Conservation (phyloP, 1,139 yeast genomes). For the Kodamaea derodonti region DNA sequence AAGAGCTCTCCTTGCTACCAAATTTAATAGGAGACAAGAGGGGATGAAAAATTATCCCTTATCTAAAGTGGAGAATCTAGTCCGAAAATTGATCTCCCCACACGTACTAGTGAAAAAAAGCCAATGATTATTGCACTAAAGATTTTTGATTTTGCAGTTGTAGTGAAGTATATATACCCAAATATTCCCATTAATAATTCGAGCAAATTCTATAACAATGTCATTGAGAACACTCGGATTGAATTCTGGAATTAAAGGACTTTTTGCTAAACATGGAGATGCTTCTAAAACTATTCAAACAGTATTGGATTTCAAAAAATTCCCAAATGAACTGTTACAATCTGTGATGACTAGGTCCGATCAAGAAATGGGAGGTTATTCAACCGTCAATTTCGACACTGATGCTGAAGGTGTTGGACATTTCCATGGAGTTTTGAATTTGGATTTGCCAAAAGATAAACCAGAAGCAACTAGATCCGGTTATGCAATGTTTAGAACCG, state of each 20-base stretch:
- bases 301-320: conserved; percentile 53
- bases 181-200: conserved; percentile 2
- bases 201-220: conserved; percentile 18
- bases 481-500: conserved; percentile 83
- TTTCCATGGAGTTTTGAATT: conserved; percentile 69
- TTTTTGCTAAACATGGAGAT: conserved; percentile 33
- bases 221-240: conserved; percentile 44
- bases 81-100: not conserved
- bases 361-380: conserved; percentile 73
- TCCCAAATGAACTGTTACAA: conserved; percentile 37
- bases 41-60: not conserved
- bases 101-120: not conserved
- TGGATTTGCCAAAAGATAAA: conserved; percentile 67
- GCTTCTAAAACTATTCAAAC: conserved; percentile 32
- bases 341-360: conserved; percentile 63
- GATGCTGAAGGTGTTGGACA: conserved; percentile 43
- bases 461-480: conserved; percentile 73
- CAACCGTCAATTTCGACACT: conserved; percentile 55
- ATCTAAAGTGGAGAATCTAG: not conserved
- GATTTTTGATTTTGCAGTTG: not conserved
- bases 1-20: no score
- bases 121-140: not conserved
- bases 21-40: not conserved
- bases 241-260: conserved; percentile 33
- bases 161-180: conserved; percentile 8